Evolutionary conservation across 2,329 filamentous ascomycete species (phyloP).

Genomic region (Capronia epimyces): DNA sequence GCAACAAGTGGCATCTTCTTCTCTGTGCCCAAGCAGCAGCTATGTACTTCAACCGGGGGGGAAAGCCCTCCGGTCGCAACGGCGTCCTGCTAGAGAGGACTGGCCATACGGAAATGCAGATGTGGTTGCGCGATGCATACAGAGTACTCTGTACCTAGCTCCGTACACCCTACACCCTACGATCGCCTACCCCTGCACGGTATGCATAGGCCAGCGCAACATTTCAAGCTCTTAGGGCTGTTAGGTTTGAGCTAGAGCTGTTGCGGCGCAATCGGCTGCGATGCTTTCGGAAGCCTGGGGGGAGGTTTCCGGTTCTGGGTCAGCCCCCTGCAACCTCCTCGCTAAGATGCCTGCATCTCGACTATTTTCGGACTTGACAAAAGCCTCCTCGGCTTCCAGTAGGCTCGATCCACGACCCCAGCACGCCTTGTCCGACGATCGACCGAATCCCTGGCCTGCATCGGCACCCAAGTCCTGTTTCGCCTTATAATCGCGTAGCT

Average conservation of each 20-base stretch:
- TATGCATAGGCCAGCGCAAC: not conserved
- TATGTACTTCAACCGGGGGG: not conserved
- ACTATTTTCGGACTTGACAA: not conserved
- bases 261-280: not conserved
- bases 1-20: too few relatives aligned
- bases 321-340: not conserved
- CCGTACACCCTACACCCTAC: too few relatives aligned
- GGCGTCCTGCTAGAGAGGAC: not conserved
- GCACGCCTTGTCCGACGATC: conserved; percentile 1
- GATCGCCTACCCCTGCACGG: not conserved
- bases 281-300: too few relatives aligned
- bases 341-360: not conserved
- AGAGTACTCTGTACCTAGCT: too few relatives aligned
- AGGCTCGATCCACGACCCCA: not conserved
- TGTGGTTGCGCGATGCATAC: not conserved
- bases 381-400: not conserved
- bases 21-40: not conserved
- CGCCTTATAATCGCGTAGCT: not conserved
- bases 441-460: not conserved
- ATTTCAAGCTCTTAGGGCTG: not conserved
- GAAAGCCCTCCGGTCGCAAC: not conserved
- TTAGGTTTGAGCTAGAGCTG: not conserved
- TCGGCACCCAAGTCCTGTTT: not conserved
- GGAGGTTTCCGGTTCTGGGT: not conserved
- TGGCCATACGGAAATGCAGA: not conserved